Evolutionary conservation across 805 yeast genomes (phyloP).

Genomic region (Kazachstania africana): DNA sequence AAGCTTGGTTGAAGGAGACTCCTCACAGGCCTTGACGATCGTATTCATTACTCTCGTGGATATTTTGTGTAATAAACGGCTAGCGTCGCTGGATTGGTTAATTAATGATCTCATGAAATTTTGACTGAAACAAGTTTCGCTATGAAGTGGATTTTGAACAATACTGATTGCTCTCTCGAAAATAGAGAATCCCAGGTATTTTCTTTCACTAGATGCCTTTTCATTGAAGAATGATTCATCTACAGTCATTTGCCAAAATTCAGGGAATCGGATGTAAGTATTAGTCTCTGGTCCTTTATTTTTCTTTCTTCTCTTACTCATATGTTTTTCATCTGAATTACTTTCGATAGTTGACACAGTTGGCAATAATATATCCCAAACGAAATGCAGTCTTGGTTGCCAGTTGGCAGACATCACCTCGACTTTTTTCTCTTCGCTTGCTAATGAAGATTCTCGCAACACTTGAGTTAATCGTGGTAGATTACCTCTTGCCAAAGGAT

Average conservation of each 20-base stretch:
- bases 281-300: conserved; percentile 20
- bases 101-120: conserved; percentile 63
- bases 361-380: conserved; percentile 52
- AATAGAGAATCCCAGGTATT: conserved; percentile 75
- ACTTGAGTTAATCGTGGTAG: conserved; percentile 48
- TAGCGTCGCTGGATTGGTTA: conserved; percentile 60
- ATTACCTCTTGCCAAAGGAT: conserved; percentile 68
- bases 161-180: conserved; percentile 37
- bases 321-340: conserved; percentile 5
- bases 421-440: conserved; percentile 17
- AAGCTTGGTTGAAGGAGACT: conserved; percentile 26
- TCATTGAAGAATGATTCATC: conserved; percentile 73
- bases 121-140: conserved; percentile 36
- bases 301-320: conserved; percentile 33
- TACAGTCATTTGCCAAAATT: conserved; percentile 69
- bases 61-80: conserved; percentile 54
- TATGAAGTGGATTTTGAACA: conserved; percentile 12
- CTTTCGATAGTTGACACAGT: conserved; percentile 27
- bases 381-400: conserved; percentile 66
- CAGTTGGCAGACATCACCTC: conserved; percentile 51
- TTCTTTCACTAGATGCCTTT: conserved; percentile 73
- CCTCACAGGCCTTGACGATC: conserved; percentile 30
- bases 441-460: conserved; percentile 41
- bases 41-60: conserved; percentile 41
- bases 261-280: conserved; percentile 32